Conservation (phyloP, 768 basidiomycete species). For the Wakefieldia striispora region DNA sequence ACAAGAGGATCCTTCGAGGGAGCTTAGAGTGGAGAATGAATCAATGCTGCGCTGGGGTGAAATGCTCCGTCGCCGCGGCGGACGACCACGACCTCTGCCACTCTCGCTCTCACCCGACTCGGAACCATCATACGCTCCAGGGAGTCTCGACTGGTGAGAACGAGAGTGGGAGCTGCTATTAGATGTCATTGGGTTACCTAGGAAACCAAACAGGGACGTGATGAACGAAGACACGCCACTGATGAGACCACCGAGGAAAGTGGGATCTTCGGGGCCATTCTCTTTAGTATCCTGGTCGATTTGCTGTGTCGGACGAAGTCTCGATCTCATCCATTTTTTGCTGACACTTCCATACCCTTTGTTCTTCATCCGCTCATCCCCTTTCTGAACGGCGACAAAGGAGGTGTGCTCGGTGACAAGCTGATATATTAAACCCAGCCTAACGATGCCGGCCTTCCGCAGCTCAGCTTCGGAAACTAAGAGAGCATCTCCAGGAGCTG, state of each 20-base stretch:
- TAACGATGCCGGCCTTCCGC: constrained; percentile 45
- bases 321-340: constrained; percentile 16
- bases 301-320: constrained; percentile 1
- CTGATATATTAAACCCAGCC: constrained; percentile 50
- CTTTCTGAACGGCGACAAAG: constrained; percentile 52
- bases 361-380: constrained; percentile 17
- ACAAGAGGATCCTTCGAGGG: constrained; percentile 39
- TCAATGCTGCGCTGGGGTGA: constrained; percentile 29
- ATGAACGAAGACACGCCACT: constrained; percentile 16
- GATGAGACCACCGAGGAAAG: constrained; percentile 20
- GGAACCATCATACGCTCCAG: constrained; percentile 20
- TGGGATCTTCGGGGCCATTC: background rate
- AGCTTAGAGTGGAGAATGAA: constrained; percentile 50
- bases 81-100: background rate
- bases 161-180: background rate
- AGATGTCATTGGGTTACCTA: constrained; percentile 3
- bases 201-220: constrained; percentile 11
- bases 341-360: background rate
- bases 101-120: constrained; percentile 11
- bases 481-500: constrained; percentile 25
- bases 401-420: constrained; percentile 53
- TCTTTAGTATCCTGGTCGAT: too few relatives aligned
- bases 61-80: background rate
- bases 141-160: constrained; percentile 7
- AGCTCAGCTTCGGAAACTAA: constrained; percentile 32